Conservation (phyloP, 371 early-diverging fungal species). For the Globomyces sp. region DNA sequence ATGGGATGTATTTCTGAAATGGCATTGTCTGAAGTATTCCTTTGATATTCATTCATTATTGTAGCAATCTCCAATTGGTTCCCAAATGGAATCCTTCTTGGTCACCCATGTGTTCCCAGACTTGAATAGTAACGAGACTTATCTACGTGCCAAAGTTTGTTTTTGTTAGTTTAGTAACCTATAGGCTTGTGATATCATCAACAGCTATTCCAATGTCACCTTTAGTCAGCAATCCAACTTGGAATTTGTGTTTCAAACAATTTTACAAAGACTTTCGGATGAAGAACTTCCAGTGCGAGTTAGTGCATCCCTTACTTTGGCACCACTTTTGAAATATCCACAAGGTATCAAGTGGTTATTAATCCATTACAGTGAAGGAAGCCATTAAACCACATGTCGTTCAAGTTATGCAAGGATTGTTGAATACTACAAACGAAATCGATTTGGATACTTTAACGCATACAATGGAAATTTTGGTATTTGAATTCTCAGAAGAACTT, state of each 20-base stretch:
- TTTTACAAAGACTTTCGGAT: slow-evolving; percentile 69
- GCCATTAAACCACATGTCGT: slow-evolving; percentile 74
- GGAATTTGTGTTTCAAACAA: slow-evolving; percentile 50
- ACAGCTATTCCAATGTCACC: slow-evolving; percentile 29
- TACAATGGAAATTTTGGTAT: slow-evolving; percentile 88
- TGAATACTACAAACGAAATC: slow-evolving; percentile 81
- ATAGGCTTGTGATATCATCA: slow-evolving; percentile 33
- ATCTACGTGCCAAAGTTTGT: slow-evolving; percentile 62
- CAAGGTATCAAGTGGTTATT: slow-evolving; percentile 3
- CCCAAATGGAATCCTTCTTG: slow-evolving; percentile 76
- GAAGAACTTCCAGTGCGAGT: slow-evolving; percentile 81
- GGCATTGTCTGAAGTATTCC: slow-evolving; percentile 20
- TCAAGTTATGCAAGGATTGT: slow-evolving; percentile 77
- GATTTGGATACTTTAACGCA: slow-evolving; percentile 83
- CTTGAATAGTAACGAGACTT: slow-evolving; percentile 73
- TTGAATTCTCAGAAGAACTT: slow-evolving; percentile 81
- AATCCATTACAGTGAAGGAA: slow-evolving; percentile 46
- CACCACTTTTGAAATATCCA: slow-evolving; percentile 71
- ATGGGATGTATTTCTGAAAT: slow-evolving; percentile 54
- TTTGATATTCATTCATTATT: neutral
- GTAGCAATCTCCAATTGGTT: slow-evolving; percentile 60
- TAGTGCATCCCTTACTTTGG: slow-evolving; percentile 70
- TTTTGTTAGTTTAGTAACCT: too few relatives aligned
- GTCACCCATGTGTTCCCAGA: slow-evolving; percentile 83
- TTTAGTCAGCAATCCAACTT: slow-evolving; percentile 27